A percentile compares a stretch with the other conserved stretches of the same genome.
phyloP scores from a whole-genome alignment of 2,329 filamentous ascomycete genomes.

The Colletotrichum cereale region DNA sequence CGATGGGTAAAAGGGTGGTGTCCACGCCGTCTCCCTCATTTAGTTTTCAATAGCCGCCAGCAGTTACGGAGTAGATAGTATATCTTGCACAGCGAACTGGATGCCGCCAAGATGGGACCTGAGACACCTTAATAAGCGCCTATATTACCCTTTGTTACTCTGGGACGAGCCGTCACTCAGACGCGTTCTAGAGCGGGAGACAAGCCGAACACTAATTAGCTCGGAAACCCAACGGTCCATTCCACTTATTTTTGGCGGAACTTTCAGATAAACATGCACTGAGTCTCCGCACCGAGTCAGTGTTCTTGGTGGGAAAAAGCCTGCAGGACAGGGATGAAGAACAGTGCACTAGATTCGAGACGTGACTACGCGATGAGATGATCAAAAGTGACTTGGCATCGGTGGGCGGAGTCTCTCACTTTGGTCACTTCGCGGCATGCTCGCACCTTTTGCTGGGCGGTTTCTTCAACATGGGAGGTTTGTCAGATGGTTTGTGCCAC shows the following conservation, averaged over 20 bases:
- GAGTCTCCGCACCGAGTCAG: not conserved
- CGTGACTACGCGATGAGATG: not conserved
- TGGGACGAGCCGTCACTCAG: slow-evolving; percentile 22
- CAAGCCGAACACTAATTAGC: not conserved
- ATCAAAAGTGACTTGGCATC: not conserved
- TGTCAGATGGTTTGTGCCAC: not conserved
- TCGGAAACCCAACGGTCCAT: slow-evolving; percentile 2
- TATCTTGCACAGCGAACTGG: slow-evolving; percentile 18
- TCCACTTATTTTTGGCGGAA: not conserved
- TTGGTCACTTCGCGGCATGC: not conserved
- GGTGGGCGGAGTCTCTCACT: not conserved
- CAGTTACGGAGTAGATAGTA: too few species aligned
- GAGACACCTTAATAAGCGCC: slow-evolving; percentile 30
- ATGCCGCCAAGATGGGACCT: slow-evolving; percentile 18
- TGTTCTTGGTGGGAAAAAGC: not conserved
- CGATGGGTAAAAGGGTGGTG: not conserved
- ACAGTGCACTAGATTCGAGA: slow-evolving; percentile 12
- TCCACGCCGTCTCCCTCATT: not conserved
- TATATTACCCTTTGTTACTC: slow-evolving; percentile 33
- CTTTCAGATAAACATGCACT: slow-evolving; percentile 11
- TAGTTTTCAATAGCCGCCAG: slow-evolving; percentile 25
- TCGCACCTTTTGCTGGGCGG: too few species aligned
- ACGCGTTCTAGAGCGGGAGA: slow-evolving; percentile 19
- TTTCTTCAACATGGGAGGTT: not conserved
- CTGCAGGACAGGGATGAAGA: not conserved